Evolutionary conservation across 2,329 filamentous ascomycete species (phyloP), one percentile per base, ranked within the genome.

Genomic region (Claviceps cyperi): DNA sequence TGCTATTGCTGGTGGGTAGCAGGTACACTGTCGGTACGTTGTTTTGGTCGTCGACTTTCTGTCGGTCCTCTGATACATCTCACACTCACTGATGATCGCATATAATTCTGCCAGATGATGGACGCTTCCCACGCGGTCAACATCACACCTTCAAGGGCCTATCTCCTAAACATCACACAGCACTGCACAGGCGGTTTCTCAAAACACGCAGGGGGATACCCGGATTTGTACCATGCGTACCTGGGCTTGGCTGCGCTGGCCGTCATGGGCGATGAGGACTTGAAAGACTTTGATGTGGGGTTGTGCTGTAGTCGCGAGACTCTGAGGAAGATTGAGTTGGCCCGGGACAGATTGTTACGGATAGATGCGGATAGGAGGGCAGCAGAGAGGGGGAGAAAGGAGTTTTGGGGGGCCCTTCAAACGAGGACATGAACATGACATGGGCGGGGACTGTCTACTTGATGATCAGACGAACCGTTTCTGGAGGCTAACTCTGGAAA

Each of bases 1-100:
- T 98, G 92, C 68, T 98, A 98, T 65, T 84, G 81, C 21, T 98
- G 91, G 73, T 98, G 92, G 92, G 87, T 86, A 0, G 75, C 76
- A 4, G 88, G 80, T 2, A 80, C 88, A 1, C 62, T 79, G 1
- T 58, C 62, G 48, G 70, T 75, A 60, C 53, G 65, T 47, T 35
- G 5, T 43, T 40, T 19, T 21, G 9, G 17, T 19, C 17, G 5
- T 19, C 8, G n/a, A 19, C 38, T 19, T 40, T 22, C 17, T 22
- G 11, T 15, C 6, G 28, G 9, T 4, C 9, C 9, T 32, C 28
- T 32, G 9, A 32, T 1, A 11, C 4, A 32, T 11, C 28, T 32
- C 28, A 11, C 28, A 32, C 28, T 50, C 15, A 19, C 24, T 24
- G 28, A 52, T 44, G 24, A 11, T 5, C 9, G 21, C n/a, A 40